A percentile compares a stretch with the other conserved stretches of the same genome.
Conservation (phyloP, 441 rosid genomes). For the Isatis lusitanica region DNA sequence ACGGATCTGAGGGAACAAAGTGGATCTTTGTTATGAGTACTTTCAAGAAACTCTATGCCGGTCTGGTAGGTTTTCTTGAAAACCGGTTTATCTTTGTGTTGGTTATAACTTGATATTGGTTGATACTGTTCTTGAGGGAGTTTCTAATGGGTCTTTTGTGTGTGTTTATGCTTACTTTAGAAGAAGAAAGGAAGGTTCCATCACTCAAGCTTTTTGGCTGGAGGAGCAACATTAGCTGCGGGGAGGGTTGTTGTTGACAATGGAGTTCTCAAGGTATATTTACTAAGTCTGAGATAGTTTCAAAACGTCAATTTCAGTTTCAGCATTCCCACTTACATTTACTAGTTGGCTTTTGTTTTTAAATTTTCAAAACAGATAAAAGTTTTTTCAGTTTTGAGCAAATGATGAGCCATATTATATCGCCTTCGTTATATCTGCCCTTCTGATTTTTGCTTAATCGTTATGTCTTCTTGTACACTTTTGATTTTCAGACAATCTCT, state of each 20-base stretch:
- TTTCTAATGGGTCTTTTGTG: neutral
- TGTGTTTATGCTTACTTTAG: slow-evolving; percentile 40
- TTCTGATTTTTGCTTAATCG: neutral
- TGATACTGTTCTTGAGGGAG: neutral
- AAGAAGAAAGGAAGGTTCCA: slow-evolving; percentile 92
- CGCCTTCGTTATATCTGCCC: neutral
- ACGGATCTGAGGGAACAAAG: slow-evolving; percentile 50
- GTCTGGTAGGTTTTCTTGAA: slow-evolving; percentile 48
- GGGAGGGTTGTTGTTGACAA: slow-evolving; percentile 71
- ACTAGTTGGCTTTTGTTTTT: neutral
- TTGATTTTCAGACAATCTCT: slow-evolving; percentile 62
- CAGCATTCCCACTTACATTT: neutral
- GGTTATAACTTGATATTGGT: neutral
- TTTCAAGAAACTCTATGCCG: slow-evolving; percentile 67
- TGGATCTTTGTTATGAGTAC: slow-evolving; percentile 94
- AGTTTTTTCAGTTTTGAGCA: neutral
- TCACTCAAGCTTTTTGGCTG: slow-evolving; percentile 95
- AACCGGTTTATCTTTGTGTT: neutral
- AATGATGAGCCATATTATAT: neutral
- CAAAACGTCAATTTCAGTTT: neutral
- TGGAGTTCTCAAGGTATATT: slow-evolving; percentile 73
- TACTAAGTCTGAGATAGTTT: neutral
- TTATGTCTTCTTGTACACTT: neutral
- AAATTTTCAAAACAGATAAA: neutral
- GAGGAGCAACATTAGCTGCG: slow-evolving; percentile 88